Base-by-base conservation (phyloP, 176 grass and related monocot genomes). In the Alopecurus myosuroides region DNA sequence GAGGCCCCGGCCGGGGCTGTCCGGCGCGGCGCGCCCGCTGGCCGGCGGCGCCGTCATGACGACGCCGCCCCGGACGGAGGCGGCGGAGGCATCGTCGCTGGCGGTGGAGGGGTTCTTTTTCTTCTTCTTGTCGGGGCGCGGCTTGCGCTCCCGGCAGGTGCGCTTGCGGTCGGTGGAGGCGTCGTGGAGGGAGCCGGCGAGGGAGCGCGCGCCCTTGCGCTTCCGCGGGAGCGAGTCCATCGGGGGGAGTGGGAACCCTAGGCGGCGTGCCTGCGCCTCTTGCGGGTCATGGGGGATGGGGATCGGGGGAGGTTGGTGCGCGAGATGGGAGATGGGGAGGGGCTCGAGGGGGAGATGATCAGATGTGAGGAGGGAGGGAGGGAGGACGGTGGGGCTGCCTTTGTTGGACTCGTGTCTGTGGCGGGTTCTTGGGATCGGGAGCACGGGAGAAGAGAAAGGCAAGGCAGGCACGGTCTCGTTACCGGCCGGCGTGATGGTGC, bases 181-280 rank as follows among this genome's bases (percentile, higher is more conserved):
- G 41, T 85, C 81, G 76, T 76, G 70, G 83, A 81, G 66, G 52
- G 88, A 90, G 74, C 83, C 93, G 39, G 88, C 80, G 41, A 81
- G 42, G 26, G 88, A 92, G 49, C 86, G 86, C 63, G 77, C 75
- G 17, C 93, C 93, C 85, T 92, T 95, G 64, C 93, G 86, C 90
- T 95, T 95, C 83, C 93, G 84, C 88, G 86, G 88, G 34, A 92
- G 82, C n/a, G 87, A 89, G 7, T 92, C 90, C 90, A 89, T 92
- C 26, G 7, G 9, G 45, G 26, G 7, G 26, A 22, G 30, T 64
- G 26, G 75, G 76, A 67, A 82, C 36, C 64, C 77, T 91, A 88
- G 65, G 53, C 7, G 23, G 67, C 78, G 84, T 74, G 82, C 48
- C 74, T 66, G 48, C 75, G 89, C 19, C 69, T 64, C 89, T 83